Conservation (phyloP, 371 early-diverging fungal species). For the Apophysomyces trapeziformis region DNA sequence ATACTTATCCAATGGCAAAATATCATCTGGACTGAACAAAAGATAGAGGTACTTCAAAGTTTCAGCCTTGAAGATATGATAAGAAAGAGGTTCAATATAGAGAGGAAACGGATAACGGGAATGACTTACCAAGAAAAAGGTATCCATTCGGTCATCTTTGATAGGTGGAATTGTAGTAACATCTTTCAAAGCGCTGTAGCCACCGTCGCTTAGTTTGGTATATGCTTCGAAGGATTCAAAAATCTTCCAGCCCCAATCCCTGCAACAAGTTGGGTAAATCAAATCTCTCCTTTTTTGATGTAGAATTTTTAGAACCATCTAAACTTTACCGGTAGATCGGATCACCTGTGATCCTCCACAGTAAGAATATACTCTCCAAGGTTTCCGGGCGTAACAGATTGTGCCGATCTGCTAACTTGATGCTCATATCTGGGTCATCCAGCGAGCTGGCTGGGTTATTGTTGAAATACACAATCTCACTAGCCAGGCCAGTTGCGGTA, state of each 20-base stretch:
- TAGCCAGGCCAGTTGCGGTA: conserved; percentile 79
- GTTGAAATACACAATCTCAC: conserved; percentile 79
- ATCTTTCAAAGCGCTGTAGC: conserved; percentile 80
- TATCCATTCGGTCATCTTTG: conserved; percentile 78
- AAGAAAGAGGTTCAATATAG: conserved; percentile 10
- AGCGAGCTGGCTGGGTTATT: conserved; percentile 27
- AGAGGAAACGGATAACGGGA: background rate
- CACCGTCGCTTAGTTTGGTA: conserved; percentile 70
- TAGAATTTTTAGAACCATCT: background rate
- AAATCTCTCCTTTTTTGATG: background rate
- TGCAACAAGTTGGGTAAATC: conserved; percentile 25
- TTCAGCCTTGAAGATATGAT: conserved; percentile 75
- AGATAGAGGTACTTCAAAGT: conserved; percentile 95
- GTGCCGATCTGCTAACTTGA: conserved; percentile 67
- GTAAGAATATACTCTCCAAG: conserved; percentile 83
- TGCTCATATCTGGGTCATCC: conserved; percentile 63
- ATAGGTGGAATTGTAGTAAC: conserved; percentile 62
- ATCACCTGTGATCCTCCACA: conserved; percentile 87
- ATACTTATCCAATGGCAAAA: conserved; percentile 79
- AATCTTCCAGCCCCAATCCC: conserved; percentile 92
- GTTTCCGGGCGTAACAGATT: conserved; percentile 88
- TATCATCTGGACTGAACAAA: conserved; percentile 71
- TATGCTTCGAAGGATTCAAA: conserved; percentile 84
- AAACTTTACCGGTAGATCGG: conserved; percentile 64
- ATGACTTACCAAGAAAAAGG: conserved; percentile 64